These are phyloP conservation scores for Neurospora sp. DNA, from an alignment of 495 filamentous ascomycete species.

Conservation along the genomic window DNA sequence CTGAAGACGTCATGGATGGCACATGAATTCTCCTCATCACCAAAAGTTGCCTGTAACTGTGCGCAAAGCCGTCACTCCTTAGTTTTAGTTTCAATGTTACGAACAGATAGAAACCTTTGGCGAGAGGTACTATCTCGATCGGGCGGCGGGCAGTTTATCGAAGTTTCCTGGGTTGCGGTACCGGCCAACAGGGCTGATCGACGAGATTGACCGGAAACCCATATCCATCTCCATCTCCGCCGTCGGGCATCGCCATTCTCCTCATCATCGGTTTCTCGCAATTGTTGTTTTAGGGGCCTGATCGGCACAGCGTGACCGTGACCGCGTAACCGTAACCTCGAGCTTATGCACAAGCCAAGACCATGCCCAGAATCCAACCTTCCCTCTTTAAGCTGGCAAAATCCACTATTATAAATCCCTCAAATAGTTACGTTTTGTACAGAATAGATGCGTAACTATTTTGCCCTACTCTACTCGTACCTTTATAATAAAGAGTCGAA, in stretches of 20 bases:
- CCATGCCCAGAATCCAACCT: too few species aligned
- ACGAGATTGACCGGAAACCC: neutral
- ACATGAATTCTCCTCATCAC: neutral
- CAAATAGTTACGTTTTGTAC: too few species aligned
- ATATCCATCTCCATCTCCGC: neutral
- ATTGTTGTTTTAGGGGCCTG: neutral
- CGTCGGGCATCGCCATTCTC: neutral
- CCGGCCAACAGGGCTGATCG: neutral
- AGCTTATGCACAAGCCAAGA: too few species aligned
- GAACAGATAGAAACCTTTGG: neutral
- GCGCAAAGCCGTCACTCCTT: neutral
- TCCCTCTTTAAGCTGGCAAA: too few species aligned
- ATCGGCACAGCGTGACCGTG: too few species aligned
- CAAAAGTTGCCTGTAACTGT: too few species aligned
- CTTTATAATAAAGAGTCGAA: too few species aligned
- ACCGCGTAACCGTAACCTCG: too few species aligned
- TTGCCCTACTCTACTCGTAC: too few species aligned
- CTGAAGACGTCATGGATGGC: neutral
- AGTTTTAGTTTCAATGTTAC: neutral
- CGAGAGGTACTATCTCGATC: neutral
- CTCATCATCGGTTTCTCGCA: neutral
- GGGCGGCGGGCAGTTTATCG: neutral
- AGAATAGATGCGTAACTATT: too few species aligned
- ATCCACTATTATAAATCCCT: too few species aligned
- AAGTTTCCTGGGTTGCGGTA: neutral